Conservation (phyloP, 345 rosid genomes). For the Brassica napus region Da-Ae NC_063448.1:44970001-44970500, state of each 20-base stretch:
- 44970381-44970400: conserved; percentile 89
- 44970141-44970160: conserved; percentile 44
- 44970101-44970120: conserved; percentile 73
- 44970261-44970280: conserved; percentile 58
- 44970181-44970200: conserved; percentile 78
- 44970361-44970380: conserved; percentile 78
- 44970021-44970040: conserved; percentile 57
- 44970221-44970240: conserved; percentile 91
- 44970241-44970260: conserved; percentile 77
- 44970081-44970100: conserved; percentile 91
- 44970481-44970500: conserved; percentile 97
- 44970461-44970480: conserved; percentile 84
- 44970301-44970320: conserved; percentile 81
- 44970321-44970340: conserved; percentile 77
- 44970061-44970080: conserved; percentile 57
- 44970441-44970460: conserved; percentile 79
- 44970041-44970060: conserved; percentile 64
- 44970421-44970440: conserved; percentile 61
- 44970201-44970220: conserved; percentile 75
- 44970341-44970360: conserved; percentile 80
- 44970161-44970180: conserved; percentile 67
- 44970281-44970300: conserved; percentile 71
- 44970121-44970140: conserved; percentile 75
- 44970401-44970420: conserved; percentile 59
- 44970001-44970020: conserved; percentile 52